Evolutionary conservation across 2,329 filamentous ascomycete species (phyloP).

Genomic region (Pyrenophora graminea): DNA sequence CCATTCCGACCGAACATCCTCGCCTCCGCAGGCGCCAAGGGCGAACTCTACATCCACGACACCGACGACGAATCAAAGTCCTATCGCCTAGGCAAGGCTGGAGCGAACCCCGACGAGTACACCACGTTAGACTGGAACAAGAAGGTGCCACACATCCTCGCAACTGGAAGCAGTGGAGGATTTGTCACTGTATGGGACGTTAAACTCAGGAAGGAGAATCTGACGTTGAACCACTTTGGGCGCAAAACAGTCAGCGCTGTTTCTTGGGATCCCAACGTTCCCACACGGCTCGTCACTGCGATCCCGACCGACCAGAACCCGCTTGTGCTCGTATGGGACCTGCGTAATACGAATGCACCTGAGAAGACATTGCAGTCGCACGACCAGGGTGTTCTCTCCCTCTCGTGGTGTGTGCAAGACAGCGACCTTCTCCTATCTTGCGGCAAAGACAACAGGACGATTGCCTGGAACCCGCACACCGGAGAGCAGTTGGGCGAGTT

Average conservation of each 20-base stretch:
- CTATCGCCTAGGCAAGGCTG: constrained; percentile 84
- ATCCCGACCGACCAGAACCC: constrained; percentile 88
- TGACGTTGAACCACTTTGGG: constrained; percentile 87
- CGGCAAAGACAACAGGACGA: constrained; percentile 93
- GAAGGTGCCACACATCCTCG: constrained; percentile 94
- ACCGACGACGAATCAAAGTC: constrained; percentile 86
- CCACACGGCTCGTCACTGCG: constrained; percentile 91
- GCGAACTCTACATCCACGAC: constrained; percentile 95
- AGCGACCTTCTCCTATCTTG: constrained; percentile 86
- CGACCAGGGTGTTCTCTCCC: constrained; percentile 87
- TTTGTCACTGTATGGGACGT: constrained; percentile 99
- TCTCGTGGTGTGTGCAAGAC: constrained; percentile 95
- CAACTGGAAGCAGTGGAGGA: constrained; percentile 88
- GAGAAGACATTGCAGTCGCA: constrained; percentile 89
- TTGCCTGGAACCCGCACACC: constrained; percentile 95
- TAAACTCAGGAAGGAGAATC: constrained; percentile 94
- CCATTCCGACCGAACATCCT: constrained; percentile 87
- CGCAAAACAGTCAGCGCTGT: constrained; percentile 94
- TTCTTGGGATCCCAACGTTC: constrained; percentile 92
- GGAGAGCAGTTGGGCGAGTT: constrained; percentile 89
- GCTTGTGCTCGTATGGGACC: constrained; percentile 88
- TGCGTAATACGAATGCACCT: constrained; percentile 93
- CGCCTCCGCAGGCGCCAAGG: constrained; percentile 90
- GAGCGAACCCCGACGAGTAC: constrained; percentile 89
- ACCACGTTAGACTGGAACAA: constrained; percentile 98